phyloP scores from a whole-genome alignment of 2,329 filamentous ascomycete species.

The Diaporthe eres region DNA sequence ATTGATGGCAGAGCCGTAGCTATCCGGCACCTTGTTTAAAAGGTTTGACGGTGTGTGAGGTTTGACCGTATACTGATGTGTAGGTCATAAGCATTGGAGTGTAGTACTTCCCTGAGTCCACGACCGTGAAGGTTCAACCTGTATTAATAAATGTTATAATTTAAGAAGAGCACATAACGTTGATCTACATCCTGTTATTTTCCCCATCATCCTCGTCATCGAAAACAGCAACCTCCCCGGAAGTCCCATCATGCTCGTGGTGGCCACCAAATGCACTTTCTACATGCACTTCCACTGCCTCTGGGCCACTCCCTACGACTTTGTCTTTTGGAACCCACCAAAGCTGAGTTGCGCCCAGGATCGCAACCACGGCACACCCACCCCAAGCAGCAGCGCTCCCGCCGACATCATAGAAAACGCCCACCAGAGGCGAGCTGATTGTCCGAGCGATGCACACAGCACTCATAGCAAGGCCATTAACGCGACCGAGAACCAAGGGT shows the following conservation, averaged over 20 bases:
- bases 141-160: not conserved
- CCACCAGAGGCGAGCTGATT: conserved; percentile 76
- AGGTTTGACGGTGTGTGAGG: no score
- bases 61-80: no score
- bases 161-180: not conserved
- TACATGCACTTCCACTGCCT: conserved; percentile 34
- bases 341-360: conserved; percentile 35
- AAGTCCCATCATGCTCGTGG: not conserved
- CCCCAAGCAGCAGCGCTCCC: conserved; percentile 59
- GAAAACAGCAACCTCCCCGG: conserved; percentile 8
- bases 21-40: no score
- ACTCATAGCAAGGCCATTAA: conserved; percentile 80
- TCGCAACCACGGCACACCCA: conserved; percentile 32
- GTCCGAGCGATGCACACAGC: conserved; percentile 81
- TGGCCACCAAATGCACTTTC: conserved; percentile 36
- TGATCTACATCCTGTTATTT: not conserved
- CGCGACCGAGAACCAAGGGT: conserved; percentile 73
- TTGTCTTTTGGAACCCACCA: conserved; percentile 39
- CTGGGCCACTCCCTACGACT: not conserved
- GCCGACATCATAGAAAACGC: conserved; percentile 75
- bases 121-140: not conserved
- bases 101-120: not conserved
- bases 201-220: conserved; percentile 27
- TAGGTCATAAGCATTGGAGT: no score
- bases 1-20: no score